Evolutionary conservation across 78 protist species (phyloP).

Genomic region (Cavenderia fasciculata): DNA sequence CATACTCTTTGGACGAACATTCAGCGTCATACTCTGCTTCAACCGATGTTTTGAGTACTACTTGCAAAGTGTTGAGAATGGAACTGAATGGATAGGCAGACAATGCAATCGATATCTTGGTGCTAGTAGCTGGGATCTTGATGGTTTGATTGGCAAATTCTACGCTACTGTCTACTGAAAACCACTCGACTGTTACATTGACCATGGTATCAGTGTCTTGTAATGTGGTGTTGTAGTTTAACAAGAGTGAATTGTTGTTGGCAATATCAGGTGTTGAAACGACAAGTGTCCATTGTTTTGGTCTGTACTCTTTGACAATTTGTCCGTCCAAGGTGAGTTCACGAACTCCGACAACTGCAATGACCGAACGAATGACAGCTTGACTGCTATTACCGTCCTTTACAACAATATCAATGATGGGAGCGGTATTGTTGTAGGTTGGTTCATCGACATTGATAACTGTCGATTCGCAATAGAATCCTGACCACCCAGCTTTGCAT

Average conservation of each 20-base stretch:
- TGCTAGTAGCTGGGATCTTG: conserved; percentile 1
- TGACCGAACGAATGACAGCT: background rate
- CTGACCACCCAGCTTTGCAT: conserved; percentile 9
- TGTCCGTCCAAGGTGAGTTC: background rate
- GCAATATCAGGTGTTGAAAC: background rate
- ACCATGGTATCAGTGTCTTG: background rate
- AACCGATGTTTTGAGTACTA: conserved; percentile 23
- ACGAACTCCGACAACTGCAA: conserved; percentile 1
- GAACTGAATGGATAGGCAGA: background rate
- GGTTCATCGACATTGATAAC: background rate
- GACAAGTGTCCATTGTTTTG: background rate
- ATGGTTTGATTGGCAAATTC: conserved; percentile 2
- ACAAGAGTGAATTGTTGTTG: background rate
- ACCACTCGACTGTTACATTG: conserved; percentile 1
- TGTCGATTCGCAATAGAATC: conserved; percentile 7
- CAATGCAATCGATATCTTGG: conserved; percentile 14
- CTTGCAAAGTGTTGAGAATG: background rate
- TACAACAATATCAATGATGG: background rate
- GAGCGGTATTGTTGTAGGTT: background rate
- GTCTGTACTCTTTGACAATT: background rate
- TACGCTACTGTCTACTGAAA: background rate
- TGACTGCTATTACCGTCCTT: background rate
- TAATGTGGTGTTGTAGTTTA: background rate
- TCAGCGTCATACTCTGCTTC: background rate
- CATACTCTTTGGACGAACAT: background rate